phyloP scores from a whole-genome alignment of 257 asterid genomes.

The Solanum gracilifrons region DNA sequence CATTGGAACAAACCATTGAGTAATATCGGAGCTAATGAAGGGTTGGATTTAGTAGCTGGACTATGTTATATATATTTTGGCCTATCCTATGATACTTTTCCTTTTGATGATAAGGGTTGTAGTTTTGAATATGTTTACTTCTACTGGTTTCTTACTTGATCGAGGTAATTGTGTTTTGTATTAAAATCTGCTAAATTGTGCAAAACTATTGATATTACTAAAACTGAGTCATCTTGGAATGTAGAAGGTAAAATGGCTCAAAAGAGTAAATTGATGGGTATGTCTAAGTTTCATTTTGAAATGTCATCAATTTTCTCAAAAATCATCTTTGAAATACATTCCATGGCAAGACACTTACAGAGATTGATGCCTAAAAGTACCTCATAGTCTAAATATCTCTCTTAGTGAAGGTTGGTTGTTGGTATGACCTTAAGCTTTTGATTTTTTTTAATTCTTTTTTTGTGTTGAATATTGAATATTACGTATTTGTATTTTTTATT shows the following conservation, averaged over 20 bases:
- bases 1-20: neutral
- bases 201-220: neutral
- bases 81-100: neutral
- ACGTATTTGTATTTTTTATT: neutral
- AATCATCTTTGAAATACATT: neutral
- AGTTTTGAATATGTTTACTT: neutral
- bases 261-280: neutral
- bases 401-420: neutral
- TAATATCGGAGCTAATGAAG: neutral
- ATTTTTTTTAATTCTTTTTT: neutral
- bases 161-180: neutral
- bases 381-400: neutral
- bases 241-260: neutral
- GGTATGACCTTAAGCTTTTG: neutral
- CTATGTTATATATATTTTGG: neutral
- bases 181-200: neutral
- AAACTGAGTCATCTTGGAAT: neutral
- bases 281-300: neutral
- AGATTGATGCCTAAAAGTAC: neutral
- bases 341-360: neutral
- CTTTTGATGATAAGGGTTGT: neutral
- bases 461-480: neutral
- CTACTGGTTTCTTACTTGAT: neutral
- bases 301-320: neutral
- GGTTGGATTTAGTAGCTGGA: neutral